A percentile compares a stretch with the other conserved stretches of the same genome.
Conservation (phyloP, 345 rosid genomes). For the Angophora floribunda region DNA sequence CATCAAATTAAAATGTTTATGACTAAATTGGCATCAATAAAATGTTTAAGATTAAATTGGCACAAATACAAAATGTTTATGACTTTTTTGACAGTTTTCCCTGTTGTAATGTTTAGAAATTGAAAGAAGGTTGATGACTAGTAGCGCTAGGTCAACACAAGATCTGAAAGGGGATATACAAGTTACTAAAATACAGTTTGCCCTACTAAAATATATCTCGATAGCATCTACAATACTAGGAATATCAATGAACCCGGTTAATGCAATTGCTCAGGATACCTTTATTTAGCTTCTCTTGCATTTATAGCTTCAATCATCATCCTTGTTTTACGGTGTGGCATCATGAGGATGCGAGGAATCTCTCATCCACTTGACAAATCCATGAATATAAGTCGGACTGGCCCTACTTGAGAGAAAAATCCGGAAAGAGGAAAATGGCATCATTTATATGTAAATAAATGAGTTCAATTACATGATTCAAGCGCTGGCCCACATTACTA, state of each 20-base stretch:
- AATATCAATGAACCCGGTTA: too few species aligned
- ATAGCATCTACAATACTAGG: too few species aligned
- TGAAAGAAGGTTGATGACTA: neutral
- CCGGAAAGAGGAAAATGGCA: neutral
- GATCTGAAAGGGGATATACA: neutral
- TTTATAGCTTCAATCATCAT: neutral
- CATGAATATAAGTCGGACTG: neutral
- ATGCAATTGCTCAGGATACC: too few species aligned
- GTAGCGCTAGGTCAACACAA: neutral
- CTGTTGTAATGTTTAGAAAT: neutral
- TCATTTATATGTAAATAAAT: neutral
- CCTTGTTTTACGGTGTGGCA: neutral
- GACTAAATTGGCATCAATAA: too few species aligned
- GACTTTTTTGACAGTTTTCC: too few species aligned
- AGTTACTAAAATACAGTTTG: neutral
- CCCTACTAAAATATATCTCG: neutral
- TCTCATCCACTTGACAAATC: neutral
- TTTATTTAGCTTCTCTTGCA: too few species aligned
- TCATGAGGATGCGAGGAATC: neutral
- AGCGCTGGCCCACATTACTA: neutral
- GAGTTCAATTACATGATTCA: neutral
- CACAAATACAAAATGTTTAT: too few species aligned
- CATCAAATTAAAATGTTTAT: too few species aligned
- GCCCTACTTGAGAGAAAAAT: neutral
- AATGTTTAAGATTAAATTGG: too few species aligned